A percentile compares a stretch with the other conserved stretches of the same genome.
phyloP scores from a whole-genome alignment of 345 rosid species.

The Rhizophora mangle region DNA sequence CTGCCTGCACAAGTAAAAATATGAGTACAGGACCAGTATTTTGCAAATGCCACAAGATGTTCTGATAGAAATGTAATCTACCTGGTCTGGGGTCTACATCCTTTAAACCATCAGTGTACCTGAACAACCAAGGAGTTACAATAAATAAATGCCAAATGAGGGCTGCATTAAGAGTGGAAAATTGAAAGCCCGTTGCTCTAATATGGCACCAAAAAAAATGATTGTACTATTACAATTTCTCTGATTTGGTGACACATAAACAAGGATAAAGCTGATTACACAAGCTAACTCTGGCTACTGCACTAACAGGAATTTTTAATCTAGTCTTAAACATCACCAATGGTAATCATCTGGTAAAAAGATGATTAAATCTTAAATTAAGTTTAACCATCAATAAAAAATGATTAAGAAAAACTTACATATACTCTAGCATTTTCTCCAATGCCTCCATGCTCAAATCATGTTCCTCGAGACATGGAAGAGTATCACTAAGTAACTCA shows the following conservation, averaged over 20 bases:
- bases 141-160: background rate
- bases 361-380: conserved; percentile 2
- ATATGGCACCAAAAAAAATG: background rate
- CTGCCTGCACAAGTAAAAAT: conserved; percentile 53
- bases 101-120: conserved; percentile 94
- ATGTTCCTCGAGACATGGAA: conserved; percentile 82
- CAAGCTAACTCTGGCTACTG: background rate
- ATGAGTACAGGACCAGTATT: conserved; percentile 9
- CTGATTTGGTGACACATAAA: conserved; percentile 2
- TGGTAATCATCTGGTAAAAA: background rate
- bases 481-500: conserved; percentile 36
- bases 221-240: conserved; percentile 10
- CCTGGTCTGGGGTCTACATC: conserved; percentile 87
- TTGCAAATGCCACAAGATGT: conserved; percentile 10
- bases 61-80: conserved; percentile 22
- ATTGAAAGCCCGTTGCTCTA: too few relatives aligned
- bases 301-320: conserved; percentile 8
- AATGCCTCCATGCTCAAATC: conserved; percentile 76
- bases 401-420: conserved; percentile 45
- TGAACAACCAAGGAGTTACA: conserved; percentile 34
- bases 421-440: conserved; percentile 91
- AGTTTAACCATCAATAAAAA: conserved; percentile 2
- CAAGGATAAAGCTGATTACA: background rate
- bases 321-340: background rate
- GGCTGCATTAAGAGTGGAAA: too few relatives aligned